These are phyloP conservation scores for Pseudonectria foliicola DNA, from an alignment of 2,329 filamentous ascomycete genomes.

Conservation along the genomic window DNA sequence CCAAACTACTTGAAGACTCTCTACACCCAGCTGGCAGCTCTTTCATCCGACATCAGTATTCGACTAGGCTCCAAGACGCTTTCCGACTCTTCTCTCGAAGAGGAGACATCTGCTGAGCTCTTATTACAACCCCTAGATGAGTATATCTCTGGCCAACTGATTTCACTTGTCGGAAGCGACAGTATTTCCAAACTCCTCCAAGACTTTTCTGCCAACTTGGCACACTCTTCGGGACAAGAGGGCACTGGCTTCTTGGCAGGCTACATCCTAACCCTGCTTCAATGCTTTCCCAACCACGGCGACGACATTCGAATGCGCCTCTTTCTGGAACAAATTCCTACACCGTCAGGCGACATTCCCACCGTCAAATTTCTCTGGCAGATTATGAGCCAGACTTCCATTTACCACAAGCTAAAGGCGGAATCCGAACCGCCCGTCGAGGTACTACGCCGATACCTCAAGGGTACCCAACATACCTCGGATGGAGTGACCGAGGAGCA, in stretches of 20 bases:
- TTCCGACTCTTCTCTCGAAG: conserved; percentile 4
- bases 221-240: conserved; percentile 23
- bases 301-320: conserved; percentile 95
- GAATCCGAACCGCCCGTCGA: conserved; percentile 24
- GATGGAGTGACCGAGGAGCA: conserved; percentile 24
- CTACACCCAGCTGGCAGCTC: conserved; percentile 45
- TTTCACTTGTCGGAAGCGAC: conserved; percentile 65
- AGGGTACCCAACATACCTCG: conserved; percentile 19
- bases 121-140: conserved; percentile 31
- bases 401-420: conserved; percentile 27
- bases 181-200: conserved; percentile 51
- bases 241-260: conserved; percentile 65
- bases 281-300: conserved; percentile 72
- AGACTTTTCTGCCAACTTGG: conserved; percentile 27
- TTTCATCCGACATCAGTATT: conserved; percentile 44
- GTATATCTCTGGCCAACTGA: conserved; percentile 60
- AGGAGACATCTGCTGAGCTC: conserved; percentile 12
- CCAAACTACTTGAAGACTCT: conserved; percentile 43
- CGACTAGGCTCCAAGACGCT: conserved; percentile 27
- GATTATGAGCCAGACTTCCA: conserved; percentile 38
- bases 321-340: conserved; percentile 50
- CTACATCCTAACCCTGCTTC: conserved; percentile 77
- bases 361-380: conserved; percentile 71
- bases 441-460: conserved; percentile 26
- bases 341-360: conserved; percentile 48